Evolutionary conservation across 2,329 filamentous ascomycete species (phyloP).

Genomic region (Colletotrichum cuscutae): DNA sequence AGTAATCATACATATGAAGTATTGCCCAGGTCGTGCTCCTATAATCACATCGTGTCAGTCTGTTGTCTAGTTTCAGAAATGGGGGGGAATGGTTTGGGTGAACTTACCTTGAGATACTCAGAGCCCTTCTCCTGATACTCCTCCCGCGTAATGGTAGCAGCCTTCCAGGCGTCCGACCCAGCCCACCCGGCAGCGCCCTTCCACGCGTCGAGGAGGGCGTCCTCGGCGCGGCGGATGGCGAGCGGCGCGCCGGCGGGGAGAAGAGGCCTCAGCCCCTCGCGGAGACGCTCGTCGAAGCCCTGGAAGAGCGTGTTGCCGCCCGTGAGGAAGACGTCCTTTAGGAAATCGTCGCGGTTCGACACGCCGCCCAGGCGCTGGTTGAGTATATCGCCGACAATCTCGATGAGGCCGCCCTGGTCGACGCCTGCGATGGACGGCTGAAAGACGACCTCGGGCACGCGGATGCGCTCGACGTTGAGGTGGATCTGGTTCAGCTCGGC

Average conservation of each 20-base stretch:
- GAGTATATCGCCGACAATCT: slow-evolving; percentile 91
- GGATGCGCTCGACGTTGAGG: slow-evolving; percentile 95
- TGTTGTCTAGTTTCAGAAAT: too few relatives aligned
- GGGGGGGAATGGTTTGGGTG: neutral
- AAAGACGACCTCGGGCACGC: slow-evolving; percentile 92
- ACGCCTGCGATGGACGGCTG: slow-evolving; percentile 91
- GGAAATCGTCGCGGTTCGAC: slow-evolving; percentile 71
- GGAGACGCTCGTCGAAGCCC: slow-evolving; percentile 86
- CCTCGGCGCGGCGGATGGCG: slow-evolving; percentile 76
- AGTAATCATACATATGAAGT: slow-evolving; percentile 58
- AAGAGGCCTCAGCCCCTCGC: slow-evolving; percentile 76
- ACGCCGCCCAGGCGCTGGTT: slow-evolving; percentile 78
- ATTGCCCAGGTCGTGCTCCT: slow-evolving; percentile 77
- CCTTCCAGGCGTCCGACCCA: slow-evolving; percentile 66
- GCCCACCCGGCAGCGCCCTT: slow-evolving; percentile 91
- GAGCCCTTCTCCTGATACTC: slow-evolving; percentile 93
- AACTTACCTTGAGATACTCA: slow-evolving; percentile 87
- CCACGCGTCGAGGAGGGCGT: slow-evolving; percentile 91
- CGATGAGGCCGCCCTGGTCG: slow-evolving; percentile 92
- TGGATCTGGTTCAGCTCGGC: slow-evolving; percentile 88
- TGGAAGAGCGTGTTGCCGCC: slow-evolving; percentile 91
- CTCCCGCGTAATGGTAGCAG: slow-evolving; percentile 76
- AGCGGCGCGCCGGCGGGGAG: slow-evolving; percentile 76
- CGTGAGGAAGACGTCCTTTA: slow-evolving; percentile 91
- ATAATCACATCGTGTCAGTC: neutral